These are phyloP conservation scores for Spiraea crenata DNA, from an alignment of 331 rosid genomes.

Conservation along the genomic window DNA sequence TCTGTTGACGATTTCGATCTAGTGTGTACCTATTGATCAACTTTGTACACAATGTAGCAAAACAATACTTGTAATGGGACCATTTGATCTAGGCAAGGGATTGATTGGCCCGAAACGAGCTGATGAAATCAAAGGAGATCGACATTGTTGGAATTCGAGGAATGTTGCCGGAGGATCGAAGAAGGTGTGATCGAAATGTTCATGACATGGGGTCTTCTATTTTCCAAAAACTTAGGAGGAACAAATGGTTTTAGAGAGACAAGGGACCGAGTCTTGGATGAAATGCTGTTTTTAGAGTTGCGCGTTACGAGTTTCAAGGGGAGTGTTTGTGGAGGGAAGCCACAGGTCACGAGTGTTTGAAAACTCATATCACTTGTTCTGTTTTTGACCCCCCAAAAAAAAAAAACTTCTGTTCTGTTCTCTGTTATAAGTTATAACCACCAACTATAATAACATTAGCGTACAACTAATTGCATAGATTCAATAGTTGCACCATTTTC, in stretches of 20 bases:
- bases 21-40: not conserved
- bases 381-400: too few relatives aligned
- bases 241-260: not conserved
- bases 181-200: not conserved
- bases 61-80: not conserved
- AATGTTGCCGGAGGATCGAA: not conserved
- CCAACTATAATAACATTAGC: too few relatives aligned
- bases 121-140: not conserved
- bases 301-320: conserved; percentile 23
- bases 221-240: not conserved
- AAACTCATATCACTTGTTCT: too few relatives aligned
- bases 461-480: too few relatives aligned
- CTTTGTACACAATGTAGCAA: not conserved
- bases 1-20: not conserved
- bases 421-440: not conserved
- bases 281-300: conserved; percentile 9
- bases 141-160: not conserved
- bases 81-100: not conserved
- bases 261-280: conserved; percentile 14
- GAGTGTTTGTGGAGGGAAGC: conserved; percentile 20
- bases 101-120: not conserved
- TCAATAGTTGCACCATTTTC: too few relatives aligned
- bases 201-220: not conserved
- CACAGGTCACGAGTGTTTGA: not conserved
- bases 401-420: not conserved